phyloP scores from a whole-genome alignment of 176 grass and related monocot genomes.

The Pharus latifolius region DNA sequence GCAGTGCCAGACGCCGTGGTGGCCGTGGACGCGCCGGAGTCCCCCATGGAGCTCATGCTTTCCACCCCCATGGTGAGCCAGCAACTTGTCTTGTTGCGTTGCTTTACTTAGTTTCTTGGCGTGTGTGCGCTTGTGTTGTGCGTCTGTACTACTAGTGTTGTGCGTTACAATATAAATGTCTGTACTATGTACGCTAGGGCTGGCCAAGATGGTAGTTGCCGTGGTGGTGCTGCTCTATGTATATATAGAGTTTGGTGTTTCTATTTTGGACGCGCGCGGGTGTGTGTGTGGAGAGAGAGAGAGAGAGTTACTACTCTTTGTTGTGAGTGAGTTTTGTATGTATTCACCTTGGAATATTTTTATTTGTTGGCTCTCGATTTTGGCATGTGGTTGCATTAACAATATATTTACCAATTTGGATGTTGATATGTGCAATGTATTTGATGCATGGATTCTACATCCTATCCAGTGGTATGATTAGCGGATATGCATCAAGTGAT shows the following conservation, averaged over 20 bases:
- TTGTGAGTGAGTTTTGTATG: neutral
- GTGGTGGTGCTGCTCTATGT: neutral
- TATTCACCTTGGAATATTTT: neutral
- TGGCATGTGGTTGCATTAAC: no score
- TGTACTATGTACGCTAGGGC: no score
- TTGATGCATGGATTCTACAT: neutral
- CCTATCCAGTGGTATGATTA: neutral
- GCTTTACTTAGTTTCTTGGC: conserved; percentile 11
- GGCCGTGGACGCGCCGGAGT: conserved; percentile 29
- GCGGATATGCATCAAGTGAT: neutral
- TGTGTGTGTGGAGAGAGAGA: neutral
- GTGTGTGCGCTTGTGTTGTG: neutral
- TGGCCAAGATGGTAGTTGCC: neutral
- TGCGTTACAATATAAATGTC: no score
- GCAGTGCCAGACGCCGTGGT: conserved; percentile 23
- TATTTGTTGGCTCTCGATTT: no score
- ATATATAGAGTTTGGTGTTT: conserved; percentile 7
- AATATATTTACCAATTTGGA: conserved; percentile 11
- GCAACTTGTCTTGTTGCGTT: neutral
- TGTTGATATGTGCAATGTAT: conserved; percentile 11
- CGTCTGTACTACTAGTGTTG: neutral
- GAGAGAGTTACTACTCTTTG: no score
- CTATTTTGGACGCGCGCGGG: conserved; percentile 13
- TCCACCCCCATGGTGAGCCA: conserved; percentile 24
- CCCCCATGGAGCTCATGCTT: conserved; percentile 7